A percentile compares a stretch with the other conserved stretches of the same genome.
Evolutionary conservation across 2,329 filamentous ascomycete genomes (phyloP).

Genomic region (Apiospora sp.): DNA sequence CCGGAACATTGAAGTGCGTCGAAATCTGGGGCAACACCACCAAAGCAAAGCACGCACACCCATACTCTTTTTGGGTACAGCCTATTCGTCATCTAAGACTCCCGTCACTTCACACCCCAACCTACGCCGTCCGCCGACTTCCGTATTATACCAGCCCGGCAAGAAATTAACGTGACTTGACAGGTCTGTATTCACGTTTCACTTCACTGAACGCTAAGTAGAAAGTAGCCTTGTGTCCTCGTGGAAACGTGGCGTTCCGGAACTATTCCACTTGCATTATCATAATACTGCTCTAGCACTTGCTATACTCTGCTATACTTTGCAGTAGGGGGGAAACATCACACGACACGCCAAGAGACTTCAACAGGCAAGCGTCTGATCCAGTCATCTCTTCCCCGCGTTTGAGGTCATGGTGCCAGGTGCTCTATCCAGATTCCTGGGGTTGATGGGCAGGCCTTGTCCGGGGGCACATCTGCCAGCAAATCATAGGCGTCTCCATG

Average conservation of each 20-base stretch:
- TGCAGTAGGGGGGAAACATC: not conserved
- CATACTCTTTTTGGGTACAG: not conserved
- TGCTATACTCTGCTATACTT: not conserved
- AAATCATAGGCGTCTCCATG: constrained; percentile 3
- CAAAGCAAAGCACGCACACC: not conserved
- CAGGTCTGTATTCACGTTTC: not conserved
- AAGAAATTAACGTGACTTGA: not conserved
- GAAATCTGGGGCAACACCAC: constrained; percentile 14
- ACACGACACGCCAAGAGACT: constrained; percentile 15
- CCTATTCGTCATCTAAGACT: not conserved
- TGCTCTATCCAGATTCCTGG: constrained; percentile 13
- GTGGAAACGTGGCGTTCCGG: constrained; percentile 5
- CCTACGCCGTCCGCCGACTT: not conserved
- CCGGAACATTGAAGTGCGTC: not conserved
- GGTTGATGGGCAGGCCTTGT: constrained; percentile 5
- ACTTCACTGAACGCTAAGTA: not conserved
- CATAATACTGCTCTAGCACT: not conserved
- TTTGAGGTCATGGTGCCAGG: constrained; percentile 4
- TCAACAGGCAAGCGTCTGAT: constrained; percentile 8
- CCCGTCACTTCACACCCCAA: not conserved
- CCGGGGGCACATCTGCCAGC: not conserved
- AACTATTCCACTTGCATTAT: not conserved
- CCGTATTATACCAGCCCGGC: not conserved
- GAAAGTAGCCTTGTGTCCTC: not conserved
- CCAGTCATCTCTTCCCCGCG: constrained; percentile 21